Base-by-base conservation (phyloP, 345 rosid species). In the Boechera stricta region DNA sequence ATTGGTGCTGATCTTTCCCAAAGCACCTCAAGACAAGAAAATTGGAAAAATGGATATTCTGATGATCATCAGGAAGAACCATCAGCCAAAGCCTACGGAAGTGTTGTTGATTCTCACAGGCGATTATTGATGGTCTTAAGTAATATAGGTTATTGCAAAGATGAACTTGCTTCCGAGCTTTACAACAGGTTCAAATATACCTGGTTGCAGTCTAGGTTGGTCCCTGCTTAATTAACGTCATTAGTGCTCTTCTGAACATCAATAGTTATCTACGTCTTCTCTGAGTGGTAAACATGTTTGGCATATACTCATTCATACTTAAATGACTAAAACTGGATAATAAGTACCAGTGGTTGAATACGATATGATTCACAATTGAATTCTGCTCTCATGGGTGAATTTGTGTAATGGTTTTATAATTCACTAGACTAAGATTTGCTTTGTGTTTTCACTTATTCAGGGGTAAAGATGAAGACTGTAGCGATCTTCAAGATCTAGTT, bases 71-170 rank as follows among this genome's bases (percentile, higher is more conserved):
- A 81, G 68, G 87, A 81, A 58, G 87, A 77, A 35, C 39, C 56
- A 62, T 81, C 80, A 35, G 81, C 80, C 71, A 83, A 86, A 77
- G 80, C 85, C 82, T 71, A 72, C 85, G 98, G 90, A 85, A 84
- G 82, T 87, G 72, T 87, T 78, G 84, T 77, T 77, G 88, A 86
- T 88, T 85, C 92, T 51, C 99, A 89, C 84, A 85, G 86, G 77
- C 85, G 80, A 55, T 80, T 95, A 83, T 79, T 95, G 72, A 87
- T 95, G 68, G 93, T 95, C 84, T 82, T 95, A 39, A 95, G 99
- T 76, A 92, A 95, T 84, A 86, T 92, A 54, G 99, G 98, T 64
- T 92, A 89, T 71, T 95, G 99, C 92, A 95, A 91, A 85, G 99
- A 91, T 48, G 99, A 92, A 73, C 91, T 95, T 79, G 69, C 83